Conservation (phyloP, 164 flowering plant species). For the Saururus chinensis region DNA sequence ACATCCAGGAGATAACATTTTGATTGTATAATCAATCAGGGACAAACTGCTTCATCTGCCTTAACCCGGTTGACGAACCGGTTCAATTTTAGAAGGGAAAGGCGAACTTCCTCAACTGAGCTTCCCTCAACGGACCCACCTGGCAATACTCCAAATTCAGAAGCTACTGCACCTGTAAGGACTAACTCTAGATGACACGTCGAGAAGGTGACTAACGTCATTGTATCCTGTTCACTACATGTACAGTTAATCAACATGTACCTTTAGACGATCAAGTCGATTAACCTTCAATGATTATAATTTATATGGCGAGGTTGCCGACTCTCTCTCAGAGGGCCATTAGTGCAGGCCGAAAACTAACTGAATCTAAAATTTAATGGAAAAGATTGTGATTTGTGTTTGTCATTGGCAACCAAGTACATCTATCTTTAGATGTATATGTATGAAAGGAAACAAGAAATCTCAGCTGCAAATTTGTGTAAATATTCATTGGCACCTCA, state of each 20-base stretch:
- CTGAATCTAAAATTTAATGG: too few relatives aligned
- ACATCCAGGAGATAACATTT: background rate
- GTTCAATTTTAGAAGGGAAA: slow-evolving; percentile 71
- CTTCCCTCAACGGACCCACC: slow-evolving; percentile 16
- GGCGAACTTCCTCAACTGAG: slow-evolving; percentile 51
- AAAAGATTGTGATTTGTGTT: too few relatives aligned
- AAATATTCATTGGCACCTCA: too few relatives aligned
- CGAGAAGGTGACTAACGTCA: background rate
- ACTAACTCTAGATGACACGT: slow-evolving; percentile 3
- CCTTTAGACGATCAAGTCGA: background rate
- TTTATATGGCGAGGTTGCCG: background rate
- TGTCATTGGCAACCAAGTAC: too few relatives aligned
- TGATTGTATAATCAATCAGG: slow-evolving; percentile 6
- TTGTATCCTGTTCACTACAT: background rate
- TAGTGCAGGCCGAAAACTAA: too few relatives aligned
- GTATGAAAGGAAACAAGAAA: too few relatives aligned
- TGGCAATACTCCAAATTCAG: background rate
- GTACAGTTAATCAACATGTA: background rate
- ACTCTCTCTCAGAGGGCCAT: too few relatives aligned
- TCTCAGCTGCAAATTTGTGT: too few relatives aligned
- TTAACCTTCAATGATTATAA: background rate
- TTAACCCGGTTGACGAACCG: slow-evolving; percentile 63
- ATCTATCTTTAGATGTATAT: too few relatives aligned
- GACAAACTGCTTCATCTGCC: slow-evolving; percentile 41
- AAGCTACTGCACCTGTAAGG: background rate